Evolutionary conservation across 169 alveolate species (phyloP).

Genomic region (Plasmodium reichenowi): DNA sequence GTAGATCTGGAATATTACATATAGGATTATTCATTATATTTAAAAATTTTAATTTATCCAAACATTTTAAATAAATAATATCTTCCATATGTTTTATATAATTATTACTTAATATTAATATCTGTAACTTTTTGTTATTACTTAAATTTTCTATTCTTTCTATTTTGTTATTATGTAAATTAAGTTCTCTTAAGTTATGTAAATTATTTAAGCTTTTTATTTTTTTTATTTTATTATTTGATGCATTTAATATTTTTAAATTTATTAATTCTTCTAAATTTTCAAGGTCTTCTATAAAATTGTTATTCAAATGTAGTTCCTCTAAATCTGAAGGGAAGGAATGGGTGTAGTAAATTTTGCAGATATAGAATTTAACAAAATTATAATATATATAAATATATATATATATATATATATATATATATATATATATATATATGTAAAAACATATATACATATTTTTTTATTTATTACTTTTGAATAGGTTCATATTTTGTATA

Average conservation of each 20-base stretch:
- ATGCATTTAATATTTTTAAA: slow-evolving; percentile 22
- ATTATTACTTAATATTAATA: slow-evolving; percentile 60
- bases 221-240: slow-evolving; percentile 58
- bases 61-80: slow-evolving; percentile 23
- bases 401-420: background rate
- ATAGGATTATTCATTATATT: slow-evolving; percentile 59
- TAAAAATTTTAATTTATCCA: slow-evolving; percentile 42
- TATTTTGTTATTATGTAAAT: slow-evolving; percentile 48
- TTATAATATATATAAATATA: background rate
- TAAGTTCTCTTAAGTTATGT: slow-evolving; percentile 21
- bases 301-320: slow-evolving; percentile 46
- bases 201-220: slow-evolving; percentile 52
- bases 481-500: slow-evolving; percentile 59
- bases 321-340: slow-evolving; percentile 18
- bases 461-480: slow-evolving; percentile 27
- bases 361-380: background rate
- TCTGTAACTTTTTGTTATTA: slow-evolving; percentile 45
- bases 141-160: slow-evolving; percentile 57
- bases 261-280: slow-evolving; percentile 36
- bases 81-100: slow-evolving; percentile 15
- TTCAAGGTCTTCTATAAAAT: slow-evolving; percentile 62
- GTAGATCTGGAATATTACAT: slow-evolving; percentile 14
- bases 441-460: background rate
- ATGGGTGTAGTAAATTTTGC: too few species aligned
- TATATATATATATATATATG: background rate